A percentile compares a stretch with the other conserved stretches of the same genome.
phyloP scores from a whole-genome alignment of 768 basidiomycete species.

The Rhodotorula graminis region DNA sequence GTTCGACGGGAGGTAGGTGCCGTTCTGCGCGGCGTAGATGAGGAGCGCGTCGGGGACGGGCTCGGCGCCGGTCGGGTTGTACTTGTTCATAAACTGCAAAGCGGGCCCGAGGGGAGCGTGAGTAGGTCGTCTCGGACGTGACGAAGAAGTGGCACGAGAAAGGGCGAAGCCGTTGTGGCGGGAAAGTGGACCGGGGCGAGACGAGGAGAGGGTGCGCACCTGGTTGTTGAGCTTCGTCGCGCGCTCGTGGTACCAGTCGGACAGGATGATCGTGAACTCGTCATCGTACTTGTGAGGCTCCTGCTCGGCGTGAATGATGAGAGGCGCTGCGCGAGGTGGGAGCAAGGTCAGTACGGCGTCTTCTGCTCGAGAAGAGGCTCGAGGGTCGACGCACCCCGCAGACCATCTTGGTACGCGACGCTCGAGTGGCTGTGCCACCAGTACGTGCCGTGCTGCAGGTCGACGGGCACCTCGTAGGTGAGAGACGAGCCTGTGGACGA shows the following conservation, averaged over 20 bases:
- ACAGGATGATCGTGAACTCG: slow-evolving; percentile 77
- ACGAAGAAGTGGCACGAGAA: too few relatives aligned
- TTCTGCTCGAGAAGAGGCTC: background rate
- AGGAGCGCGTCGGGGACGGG: slow-evolving; percentile 49
- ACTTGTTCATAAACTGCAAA: slow-evolving; percentile 31
- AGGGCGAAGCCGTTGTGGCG: too few relatives aligned
- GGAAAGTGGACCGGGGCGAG: too few relatives aligned
- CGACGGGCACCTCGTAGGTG: slow-evolving; percentile 27
- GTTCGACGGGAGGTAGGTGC: slow-evolving; percentile 56
- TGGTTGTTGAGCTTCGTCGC: slow-evolving; percentile 59
- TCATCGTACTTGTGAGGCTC: slow-evolving; percentile 69
- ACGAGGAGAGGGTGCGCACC: background rate
- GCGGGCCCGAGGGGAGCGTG: too few relatives aligned
- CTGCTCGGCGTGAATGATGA: slow-evolving; percentile 60
- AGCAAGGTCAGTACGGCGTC: background rate
- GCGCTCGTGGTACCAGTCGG: slow-evolving; percentile 88
- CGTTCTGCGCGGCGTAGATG: slow-evolving; percentile 76
- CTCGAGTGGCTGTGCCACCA: slow-evolving; percentile 32
- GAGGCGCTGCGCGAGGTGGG: slow-evolving; percentile 56
- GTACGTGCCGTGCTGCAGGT: slow-evolving; percentile 31
- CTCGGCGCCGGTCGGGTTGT: slow-evolving; percentile 57
- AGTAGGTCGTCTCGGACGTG: too few relatives aligned
- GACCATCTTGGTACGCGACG: background rate
- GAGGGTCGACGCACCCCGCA: background rate
- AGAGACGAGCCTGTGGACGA: background rate